Base-by-base conservation (phyloP, 164 flowering plant genomes). In the Tinospora cordifolia region DNA sequence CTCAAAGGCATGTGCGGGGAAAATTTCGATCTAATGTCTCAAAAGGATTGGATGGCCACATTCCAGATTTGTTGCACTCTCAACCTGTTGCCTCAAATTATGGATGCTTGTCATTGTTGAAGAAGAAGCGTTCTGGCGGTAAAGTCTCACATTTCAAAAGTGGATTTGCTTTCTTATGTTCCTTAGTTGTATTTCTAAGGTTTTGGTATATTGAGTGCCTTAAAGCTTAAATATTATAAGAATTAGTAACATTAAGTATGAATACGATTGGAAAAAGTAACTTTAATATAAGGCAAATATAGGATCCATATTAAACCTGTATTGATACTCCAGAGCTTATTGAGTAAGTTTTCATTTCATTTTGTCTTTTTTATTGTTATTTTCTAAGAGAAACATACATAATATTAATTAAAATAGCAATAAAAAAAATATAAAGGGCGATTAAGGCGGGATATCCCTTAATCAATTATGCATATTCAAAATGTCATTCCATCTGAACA, bases 121-220 rank as follows among this genome's bases (percentile, higher is more conserved):
- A 88, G 83, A 88, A 82, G 75, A 86, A 74, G 77, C 87, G 79
- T 1, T 68, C 84, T 76, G 85, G 86, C 67, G 95, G 98, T 93
- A 87, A 68, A 60, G 15, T 51, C 64, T 71, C 47, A n/a, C 21
- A 47, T 8, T 13, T 41, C 17, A 40, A 24, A 39, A 38, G 6
- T 22, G 27, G 57, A 44, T 12, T 59, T n/a, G 30, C 46, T 8
- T 60, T 30, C 3, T 60, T 14, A 17, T 27, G n/a, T 62, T 25
- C 30, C 9, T 64, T 46, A 34, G 30, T 25, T 39, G 14, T 39
- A 21, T 62, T 19, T 63, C 12, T 27, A 27, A 3, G 30, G 9
- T 44, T 46, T 41, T 41, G n/a, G 25, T 67, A 5, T 22, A 12
- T 27, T 21, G 12, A 21, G 30, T 41, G 6, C 68, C 6, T 65